Evolutionary conservation across 2,329 filamentous ascomycete genomes (phyloP).

Genomic region (Dactylellina cionopaga): DNA sequence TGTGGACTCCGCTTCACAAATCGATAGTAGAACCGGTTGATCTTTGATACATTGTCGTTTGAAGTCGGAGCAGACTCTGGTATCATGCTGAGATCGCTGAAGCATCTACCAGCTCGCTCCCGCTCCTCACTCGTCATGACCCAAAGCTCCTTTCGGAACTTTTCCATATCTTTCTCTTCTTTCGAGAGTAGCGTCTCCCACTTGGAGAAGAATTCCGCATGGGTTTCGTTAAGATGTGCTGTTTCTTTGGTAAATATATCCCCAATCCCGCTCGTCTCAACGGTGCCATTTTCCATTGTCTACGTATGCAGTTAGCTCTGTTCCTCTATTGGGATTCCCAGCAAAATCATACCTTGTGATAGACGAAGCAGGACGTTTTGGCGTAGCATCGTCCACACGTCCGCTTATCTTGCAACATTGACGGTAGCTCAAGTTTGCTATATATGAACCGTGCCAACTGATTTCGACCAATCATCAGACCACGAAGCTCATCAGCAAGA

Average conservation of each 20-base stretch:
- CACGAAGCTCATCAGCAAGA: conserved; percentile 85
- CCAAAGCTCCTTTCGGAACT: conserved; percentile 89
- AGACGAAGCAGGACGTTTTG: conserved; percentile 88
- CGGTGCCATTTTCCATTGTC: conserved; percentile 78
- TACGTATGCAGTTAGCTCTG: conserved; percentile 4
- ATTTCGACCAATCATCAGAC: conserved; percentile 97
- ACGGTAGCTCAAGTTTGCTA: conserved; percentile 81
- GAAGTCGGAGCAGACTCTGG: conserved; percentile 71
- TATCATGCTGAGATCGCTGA: conserved; percentile 85
- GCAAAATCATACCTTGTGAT: conserved; percentile 75
- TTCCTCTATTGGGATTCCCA: not conserved
- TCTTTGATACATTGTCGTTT: conserved; percentile 79
- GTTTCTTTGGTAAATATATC: conserved; percentile 84
- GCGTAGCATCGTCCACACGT: conserved; percentile 90
- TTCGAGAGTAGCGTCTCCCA: conserved; percentile 95
- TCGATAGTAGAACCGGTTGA: conserved; percentile 89
- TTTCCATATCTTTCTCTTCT: conserved; percentile 90
- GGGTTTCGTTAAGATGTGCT: conserved; percentile 75
- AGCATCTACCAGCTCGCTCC: conserved; percentile 73
- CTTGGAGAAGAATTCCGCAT: conserved; percentile 87
- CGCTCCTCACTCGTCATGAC: conserved; percentile 91
- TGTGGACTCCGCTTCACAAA: conserved; percentile 74
- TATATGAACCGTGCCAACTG: conserved; percentile 85
- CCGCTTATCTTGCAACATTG: conserved; percentile 83
- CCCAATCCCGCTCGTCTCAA: conserved; percentile 81